Evolutionary conservation across 2,329 filamentous ascomycete genomes (phyloP).

Genomic region (Ophioceras dolichostomum): DNA sequence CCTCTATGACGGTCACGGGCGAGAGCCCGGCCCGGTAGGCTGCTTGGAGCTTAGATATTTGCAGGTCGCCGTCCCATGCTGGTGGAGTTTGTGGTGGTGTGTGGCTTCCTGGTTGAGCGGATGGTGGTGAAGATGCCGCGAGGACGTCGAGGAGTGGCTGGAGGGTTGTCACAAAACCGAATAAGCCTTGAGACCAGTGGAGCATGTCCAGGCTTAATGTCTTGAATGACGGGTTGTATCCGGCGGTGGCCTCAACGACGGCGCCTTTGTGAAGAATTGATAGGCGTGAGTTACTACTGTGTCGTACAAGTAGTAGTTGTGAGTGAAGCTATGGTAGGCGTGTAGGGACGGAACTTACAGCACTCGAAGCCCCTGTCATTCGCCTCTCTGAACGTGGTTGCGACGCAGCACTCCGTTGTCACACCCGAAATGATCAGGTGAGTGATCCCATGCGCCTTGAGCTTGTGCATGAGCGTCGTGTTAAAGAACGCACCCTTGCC

Average conservation of each 20-base stretch:
- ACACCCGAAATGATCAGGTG: slow-evolving; percentile 45
- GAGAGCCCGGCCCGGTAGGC: slow-evolving; percentile 27
- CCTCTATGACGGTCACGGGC: slow-evolving; percentile 11
- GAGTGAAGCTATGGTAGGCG: too few relatives aligned
- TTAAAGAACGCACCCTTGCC: slow-evolving; percentile 49
- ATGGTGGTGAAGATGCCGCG: neutral
- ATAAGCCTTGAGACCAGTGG: slow-evolving; percentile 33
- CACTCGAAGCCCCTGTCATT: slow-evolving; percentile 48
- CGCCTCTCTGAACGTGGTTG: slow-evolving; percentile 41
- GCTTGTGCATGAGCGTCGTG: slow-evolving; percentile 36
- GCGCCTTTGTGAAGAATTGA: too few relatives aligned
- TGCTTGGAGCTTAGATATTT: slow-evolving; percentile 25
- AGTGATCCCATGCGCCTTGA: slow-evolving; percentile 42
- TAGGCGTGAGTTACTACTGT: too few relatives aligned
- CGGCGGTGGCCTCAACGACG: slow-evolving; percentile 35
- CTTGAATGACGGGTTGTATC: slow-evolving; percentile 31
- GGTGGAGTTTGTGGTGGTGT: slow-evolving; percentile 1
- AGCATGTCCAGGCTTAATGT: slow-evolving; percentile 30
- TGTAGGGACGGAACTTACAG: too few relatives aligned
- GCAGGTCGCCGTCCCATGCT: slow-evolving; percentile 25
- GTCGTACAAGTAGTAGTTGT: too few relatives aligned
- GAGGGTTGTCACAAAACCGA: slow-evolving; percentile 28
- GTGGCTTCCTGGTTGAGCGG: neutral
- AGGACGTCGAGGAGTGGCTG: slow-evolving; percentile 1
- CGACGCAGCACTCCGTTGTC: slow-evolving; percentile 45